A percentile compares a stretch with the other conserved stretches of the same genome.
phyloP scores from a whole-genome alignment of 2,329 filamentous ascomycete genomes.

The Lachnellula cervina region DNA sequence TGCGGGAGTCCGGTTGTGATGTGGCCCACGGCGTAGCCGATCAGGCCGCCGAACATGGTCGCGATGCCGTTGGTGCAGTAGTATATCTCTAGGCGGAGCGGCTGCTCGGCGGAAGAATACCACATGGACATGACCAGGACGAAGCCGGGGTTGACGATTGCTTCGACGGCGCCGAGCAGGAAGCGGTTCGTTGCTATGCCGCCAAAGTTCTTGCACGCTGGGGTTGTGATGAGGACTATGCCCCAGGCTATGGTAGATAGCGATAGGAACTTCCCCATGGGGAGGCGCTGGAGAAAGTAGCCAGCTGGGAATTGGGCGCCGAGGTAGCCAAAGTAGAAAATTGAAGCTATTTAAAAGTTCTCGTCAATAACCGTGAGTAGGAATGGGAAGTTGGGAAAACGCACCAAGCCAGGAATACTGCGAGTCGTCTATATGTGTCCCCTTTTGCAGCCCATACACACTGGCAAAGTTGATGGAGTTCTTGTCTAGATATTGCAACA shows the following conservation, averaged over 20 bases:
- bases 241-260: constrained; percentile 29
- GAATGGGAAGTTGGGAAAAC: constrained; percentile 27
- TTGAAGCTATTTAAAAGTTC: constrained; percentile 34
- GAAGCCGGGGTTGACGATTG: constrained; percentile 34
- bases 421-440: constrained; percentile 41
- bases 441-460: constrained; percentile 42
- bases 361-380: constrained; percentile 15
- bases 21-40: constrained; percentile 28
- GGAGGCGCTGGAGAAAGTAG: constrained; percentile 22
- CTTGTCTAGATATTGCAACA: constrained; percentile 59
- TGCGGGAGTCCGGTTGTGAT: constrained; percentile 24
- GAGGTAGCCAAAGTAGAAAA: constrained; percentile 27
- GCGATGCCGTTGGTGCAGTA: constrained; percentile 37
- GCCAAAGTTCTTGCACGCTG: constrained; percentile 30
- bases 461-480: constrained; percentile 46
- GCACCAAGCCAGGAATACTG: constrained; percentile 36
- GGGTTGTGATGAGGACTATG: constrained; percentile 29
- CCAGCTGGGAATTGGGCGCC: constrained; percentile 25
- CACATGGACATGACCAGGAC: constrained; percentile 37
- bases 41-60: constrained; percentile 31
- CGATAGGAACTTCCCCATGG: constrained; percentile 14
- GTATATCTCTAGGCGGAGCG: constrained; percentile 34
- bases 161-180: constrained; percentile 31
- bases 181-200: constrained; percentile 31
- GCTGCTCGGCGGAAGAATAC: constrained; percentile 37